phyloP scores from a whole-genome alignment of 2,329 filamentous ascomycete species.

The Hypoxylon rubiginosum region DNA sequence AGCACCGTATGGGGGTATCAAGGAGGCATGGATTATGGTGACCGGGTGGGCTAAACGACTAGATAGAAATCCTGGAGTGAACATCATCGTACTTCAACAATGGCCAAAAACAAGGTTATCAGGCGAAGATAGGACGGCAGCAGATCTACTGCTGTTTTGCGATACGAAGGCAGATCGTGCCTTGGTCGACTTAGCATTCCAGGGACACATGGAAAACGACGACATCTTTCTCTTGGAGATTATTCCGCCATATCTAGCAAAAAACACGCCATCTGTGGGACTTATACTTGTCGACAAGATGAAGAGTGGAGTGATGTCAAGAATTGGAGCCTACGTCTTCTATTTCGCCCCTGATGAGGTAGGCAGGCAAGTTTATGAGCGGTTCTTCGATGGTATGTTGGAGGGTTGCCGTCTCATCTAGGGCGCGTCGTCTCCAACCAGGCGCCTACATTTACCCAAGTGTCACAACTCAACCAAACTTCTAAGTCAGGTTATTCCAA shows the following conservation, averaged over 20 bases:
- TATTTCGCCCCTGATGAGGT: neutral
- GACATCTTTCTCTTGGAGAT: neutral
- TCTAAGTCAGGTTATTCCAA: too few species aligned
- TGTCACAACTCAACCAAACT: too few species aligned
- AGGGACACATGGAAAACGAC: neutral
- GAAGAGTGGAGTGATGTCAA: neutral
- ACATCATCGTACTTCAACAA: neutral
- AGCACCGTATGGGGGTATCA: neutral
- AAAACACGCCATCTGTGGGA: neutral
- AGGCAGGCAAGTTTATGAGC: neutral
- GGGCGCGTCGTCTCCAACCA: too few species aligned
- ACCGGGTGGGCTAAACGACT: neutral
- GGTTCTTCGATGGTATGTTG: neutral
- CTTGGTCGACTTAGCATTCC: neutral
- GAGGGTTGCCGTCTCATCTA: neutral
- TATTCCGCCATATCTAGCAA: neutral
- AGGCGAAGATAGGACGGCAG: neutral
- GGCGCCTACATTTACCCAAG: too few species aligned
- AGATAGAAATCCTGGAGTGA: neutral
- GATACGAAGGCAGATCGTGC: neutral
- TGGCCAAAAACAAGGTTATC: neutral
- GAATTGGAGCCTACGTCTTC: neutral
- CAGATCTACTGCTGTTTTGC: neutral
- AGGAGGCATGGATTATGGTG: neutral
- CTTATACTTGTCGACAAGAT: neutral